Conservation (phyloP, 225 moss, liverwort and hornwort genomes). For the Neckera pumila region DNA sequence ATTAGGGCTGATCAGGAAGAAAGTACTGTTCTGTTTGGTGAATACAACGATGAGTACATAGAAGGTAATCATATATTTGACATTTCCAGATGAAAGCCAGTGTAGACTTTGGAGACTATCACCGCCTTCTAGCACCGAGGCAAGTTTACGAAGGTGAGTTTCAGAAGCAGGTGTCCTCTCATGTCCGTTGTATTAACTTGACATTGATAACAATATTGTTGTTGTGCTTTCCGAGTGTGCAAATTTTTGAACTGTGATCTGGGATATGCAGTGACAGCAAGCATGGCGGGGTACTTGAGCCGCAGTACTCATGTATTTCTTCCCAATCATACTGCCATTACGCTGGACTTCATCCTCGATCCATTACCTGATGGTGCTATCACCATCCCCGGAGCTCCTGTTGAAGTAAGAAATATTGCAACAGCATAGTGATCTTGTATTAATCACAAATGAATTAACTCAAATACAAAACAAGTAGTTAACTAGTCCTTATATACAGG, state of each 20-base stretch:
- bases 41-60: neutral
- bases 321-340: slow-evolving; percentile 25
- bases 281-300: slow-evolving; percentile 43
- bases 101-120: slow-evolving; percentile 66
- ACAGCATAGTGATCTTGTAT: too few relatives aligned
- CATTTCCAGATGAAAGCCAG: slow-evolving; percentile 58
- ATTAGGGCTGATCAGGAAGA: neutral
- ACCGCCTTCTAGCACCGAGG: slow-evolving; percentile 76
- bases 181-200: neutral
- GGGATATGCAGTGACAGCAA: slow-evolving; percentile 62
- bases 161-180: neutral
- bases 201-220: neutral
- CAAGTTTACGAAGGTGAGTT: slow-evolving; percentile 52
- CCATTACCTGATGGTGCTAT: neutral
- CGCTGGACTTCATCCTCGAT: slow-evolving; percentile 64
- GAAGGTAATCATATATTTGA: neutral
- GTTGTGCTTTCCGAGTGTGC: neutral
- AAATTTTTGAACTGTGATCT: neutral
- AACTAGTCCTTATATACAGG: too few relatives aligned
- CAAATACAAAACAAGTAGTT: too few relatives aligned
- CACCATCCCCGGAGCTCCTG: neutral
- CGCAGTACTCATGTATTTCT: slow-evolving; percentile 32
- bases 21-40: neutral
- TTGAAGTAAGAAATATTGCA: too few relatives aligned
- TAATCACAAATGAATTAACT: too few relatives aligned